Percentiles rank a stretch among this genome's conserved stretches.
These are phyloP conservation scores for Xerocomus potaroensis DNA, from an alignment of 768 basidiomycete species.

Conservation along the genomic window DNA sequence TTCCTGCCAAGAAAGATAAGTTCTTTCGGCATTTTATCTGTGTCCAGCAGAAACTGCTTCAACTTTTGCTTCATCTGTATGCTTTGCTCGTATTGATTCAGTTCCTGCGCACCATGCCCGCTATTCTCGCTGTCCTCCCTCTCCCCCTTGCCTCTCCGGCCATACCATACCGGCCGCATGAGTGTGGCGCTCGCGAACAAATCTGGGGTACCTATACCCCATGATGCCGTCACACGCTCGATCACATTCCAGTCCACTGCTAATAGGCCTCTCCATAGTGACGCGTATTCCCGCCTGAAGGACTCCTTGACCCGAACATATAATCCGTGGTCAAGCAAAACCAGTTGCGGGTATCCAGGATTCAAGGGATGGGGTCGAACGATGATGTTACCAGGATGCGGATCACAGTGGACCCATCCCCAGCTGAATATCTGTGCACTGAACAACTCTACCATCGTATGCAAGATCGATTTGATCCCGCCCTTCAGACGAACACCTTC, in stretches of 20 bases:
- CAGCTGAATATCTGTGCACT: constrained; percentile 88
- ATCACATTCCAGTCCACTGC: constrained; percentile 52
- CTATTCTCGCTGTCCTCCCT: constrained; percentile 7
- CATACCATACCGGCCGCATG: constrained; percentile 53
- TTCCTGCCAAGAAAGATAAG: constrained; percentile 73
- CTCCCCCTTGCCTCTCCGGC: constrained; percentile 5
- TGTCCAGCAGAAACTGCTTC: constrained; percentile 64
- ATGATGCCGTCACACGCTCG: constrained; percentile 46
- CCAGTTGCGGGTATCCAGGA: constrained; percentile 49
- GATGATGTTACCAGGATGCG: constrained; percentile 75
- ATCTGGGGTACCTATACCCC: constrained; percentile 72
- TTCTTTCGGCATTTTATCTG: constrained; percentile 74
- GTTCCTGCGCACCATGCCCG: constrained; percentile 15
- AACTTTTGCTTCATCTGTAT: constrained; percentile 63
- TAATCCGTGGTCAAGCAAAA: constrained; percentile 89
- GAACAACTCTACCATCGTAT: constrained; percentile 83
- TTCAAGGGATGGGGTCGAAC: constrained; percentile 45
- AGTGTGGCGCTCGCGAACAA: constrained; percentile 70
- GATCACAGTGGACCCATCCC: constrained; percentile 86
- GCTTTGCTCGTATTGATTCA: constrained; percentile 67
- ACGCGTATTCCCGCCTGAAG: constrained; percentile 74
- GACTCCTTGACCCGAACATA: constrained; percentile 68
- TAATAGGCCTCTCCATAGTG: constrained; percentile 67
- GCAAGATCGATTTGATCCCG: constrained; percentile 67
- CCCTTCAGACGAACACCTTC: constrained; percentile 44